Percentiles rank a stretch among this genome's conserved stretches.
Conservation (phyloP, 208 protist genomes). For the Leishmania mexicana region DNA sequence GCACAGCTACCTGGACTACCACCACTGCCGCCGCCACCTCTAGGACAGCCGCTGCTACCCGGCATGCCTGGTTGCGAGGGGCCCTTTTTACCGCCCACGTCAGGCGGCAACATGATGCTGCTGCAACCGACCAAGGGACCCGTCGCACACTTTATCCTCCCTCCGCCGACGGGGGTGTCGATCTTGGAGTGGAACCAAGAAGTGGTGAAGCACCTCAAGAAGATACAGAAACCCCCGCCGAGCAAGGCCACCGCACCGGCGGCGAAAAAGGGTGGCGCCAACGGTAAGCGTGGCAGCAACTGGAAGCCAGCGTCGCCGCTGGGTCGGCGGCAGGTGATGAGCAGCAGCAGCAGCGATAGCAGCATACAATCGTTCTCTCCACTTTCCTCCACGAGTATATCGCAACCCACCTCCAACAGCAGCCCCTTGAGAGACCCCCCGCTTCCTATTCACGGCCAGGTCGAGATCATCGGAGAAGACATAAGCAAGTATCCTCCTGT, state of each 20-base stretch:
- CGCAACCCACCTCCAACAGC: background rate
- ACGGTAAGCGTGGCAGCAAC: conserved; percentile 6
- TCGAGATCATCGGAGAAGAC: background rate
- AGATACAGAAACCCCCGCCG: conserved; percentile 9
- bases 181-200: conserved; percentile 42
- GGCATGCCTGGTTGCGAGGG: conserved; percentile 60
- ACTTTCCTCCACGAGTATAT: background rate
- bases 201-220: conserved; percentile 25
- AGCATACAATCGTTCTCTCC: background rate
- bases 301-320: background rate
- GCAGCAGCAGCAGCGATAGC: background rate
- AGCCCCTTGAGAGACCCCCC: background rate
- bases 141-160: conserved; percentile 35
- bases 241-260: background rate
- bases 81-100: conserved; percentile 37
- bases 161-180: conserved; percentile 37
- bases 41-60: conserved; percentile 38
- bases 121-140: conserved; percentile 25
- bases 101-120: conserved; percentile 14
- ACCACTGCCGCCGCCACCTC: conserved; percentile 30
- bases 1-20: conserved; percentile 38
- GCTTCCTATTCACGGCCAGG: background rate
- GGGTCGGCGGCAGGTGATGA: background rate
- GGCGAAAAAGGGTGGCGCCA: background rate
- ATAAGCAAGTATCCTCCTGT: background rate